Evolutionary conservation across 1,284 basidiomycete species (phyloP), one percentile per base, ranked within the genome.

Genomic region (Hymenochaete sp.): DNA sequence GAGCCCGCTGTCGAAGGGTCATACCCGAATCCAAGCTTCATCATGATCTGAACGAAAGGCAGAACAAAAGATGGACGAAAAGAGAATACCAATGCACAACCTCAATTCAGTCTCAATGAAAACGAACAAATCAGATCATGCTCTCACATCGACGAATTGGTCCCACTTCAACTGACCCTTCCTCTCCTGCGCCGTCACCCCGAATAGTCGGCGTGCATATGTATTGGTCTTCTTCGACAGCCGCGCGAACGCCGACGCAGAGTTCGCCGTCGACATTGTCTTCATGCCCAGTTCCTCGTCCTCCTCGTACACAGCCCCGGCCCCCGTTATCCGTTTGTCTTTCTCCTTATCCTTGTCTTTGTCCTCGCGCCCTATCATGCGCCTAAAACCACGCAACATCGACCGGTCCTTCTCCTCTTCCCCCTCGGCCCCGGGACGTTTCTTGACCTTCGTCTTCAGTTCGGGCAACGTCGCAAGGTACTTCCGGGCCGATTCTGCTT

Each of bases 1-100:
- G 85, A 88, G 2, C 84, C 84, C 16, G 84, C 83, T 10, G 82
- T 85, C 48, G 75, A 77, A 14, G 77, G 79, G 56, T 80, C 77
- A 52, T 78, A 78, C 1, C 62, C 61, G 61, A 88, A 88, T 33
- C 84, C 84, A 72, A 88, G 77, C 44, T 83, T 82, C 26, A 67
- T 64, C 83, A 88, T 83, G 32, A 83, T 63, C 84, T 87, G 38
- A 8, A 25, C 36, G 22, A 3, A 25, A 36, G 37, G 25, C 25
- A 28, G n/a, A n/a, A n/a, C n/a, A n/a, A n/a, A n/a, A n/a, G n/a
- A n/a, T n/a, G n/a, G n/a, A n/a, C n/a, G n/a, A n/a, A n/a, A n/a
- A n/a, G n/a, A n/a, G n/a, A n/a, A n/a, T n/a, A n/a, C n/a, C n/a
- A n/a, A n/a, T n/a, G n/a, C n/a, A n/a, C n/a, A n/a, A n/a, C n/a